Evolutionary conservation across 2,329 filamentous ascomycete genomes (phyloP).

Genomic region (Celoporthe dispersa): DNA sequence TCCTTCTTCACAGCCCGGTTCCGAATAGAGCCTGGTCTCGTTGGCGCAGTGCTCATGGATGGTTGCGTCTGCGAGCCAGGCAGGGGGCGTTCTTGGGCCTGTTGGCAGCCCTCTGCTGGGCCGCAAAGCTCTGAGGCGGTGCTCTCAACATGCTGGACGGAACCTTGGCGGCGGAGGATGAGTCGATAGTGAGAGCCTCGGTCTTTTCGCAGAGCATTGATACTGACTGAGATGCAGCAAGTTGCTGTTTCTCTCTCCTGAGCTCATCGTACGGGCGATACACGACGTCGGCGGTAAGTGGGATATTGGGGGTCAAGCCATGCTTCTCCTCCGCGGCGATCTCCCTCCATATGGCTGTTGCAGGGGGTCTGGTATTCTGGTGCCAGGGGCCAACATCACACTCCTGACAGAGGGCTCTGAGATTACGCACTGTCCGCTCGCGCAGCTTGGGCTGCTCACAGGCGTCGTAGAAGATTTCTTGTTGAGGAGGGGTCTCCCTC

Average conservation of each 20-base stretch:
- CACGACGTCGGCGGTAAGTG: slow-evolving; percentile 63
- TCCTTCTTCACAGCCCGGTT: slow-evolving; percentile 34
- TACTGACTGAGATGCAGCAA: slow-evolving; percentile 26
- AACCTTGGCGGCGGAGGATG: slow-evolving; percentile 26
- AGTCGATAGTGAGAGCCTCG: slow-evolving; percentile 41
- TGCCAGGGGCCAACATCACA: slow-evolving; percentile 64
- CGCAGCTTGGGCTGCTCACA: slow-evolving; percentile 51
- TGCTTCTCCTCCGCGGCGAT: slow-evolving; percentile 71
- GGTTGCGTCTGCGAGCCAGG: slow-evolving; percentile 39
- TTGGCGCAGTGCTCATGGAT: slow-evolving; percentile 38
- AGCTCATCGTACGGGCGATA: slow-evolving; percentile 68
- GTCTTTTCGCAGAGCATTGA: slow-evolving; percentile 33
- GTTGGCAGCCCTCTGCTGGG: slow-evolving; percentile 65
- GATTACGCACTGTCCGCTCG: slow-evolving; percentile 53
- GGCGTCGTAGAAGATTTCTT: slow-evolving; percentile 60
- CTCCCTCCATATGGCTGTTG: slow-evolving; percentile 65
- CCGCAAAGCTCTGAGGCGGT: slow-evolving; percentile 68
- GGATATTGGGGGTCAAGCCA: slow-evolving; percentile 66
- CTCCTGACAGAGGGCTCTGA: slow-evolving; percentile 60
- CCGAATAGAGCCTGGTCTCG: slow-evolving; percentile 35
- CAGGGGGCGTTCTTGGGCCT: slow-evolving; percentile 44
- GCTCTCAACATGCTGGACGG: slow-evolving; percentile 53
- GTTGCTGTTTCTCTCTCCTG: slow-evolving; percentile 50
- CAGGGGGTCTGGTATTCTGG: slow-evolving; percentile 40
- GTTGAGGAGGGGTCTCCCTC: slow-evolving; percentile 61